A percentile compares a stretch with the other conserved stretches of the same genome.
These are phyloP conservation scores for Leptosphaerulina australis DNA, from an alignment of 2,329 filamentous ascomycete genomes.

Conservation along the genomic window DNA sequence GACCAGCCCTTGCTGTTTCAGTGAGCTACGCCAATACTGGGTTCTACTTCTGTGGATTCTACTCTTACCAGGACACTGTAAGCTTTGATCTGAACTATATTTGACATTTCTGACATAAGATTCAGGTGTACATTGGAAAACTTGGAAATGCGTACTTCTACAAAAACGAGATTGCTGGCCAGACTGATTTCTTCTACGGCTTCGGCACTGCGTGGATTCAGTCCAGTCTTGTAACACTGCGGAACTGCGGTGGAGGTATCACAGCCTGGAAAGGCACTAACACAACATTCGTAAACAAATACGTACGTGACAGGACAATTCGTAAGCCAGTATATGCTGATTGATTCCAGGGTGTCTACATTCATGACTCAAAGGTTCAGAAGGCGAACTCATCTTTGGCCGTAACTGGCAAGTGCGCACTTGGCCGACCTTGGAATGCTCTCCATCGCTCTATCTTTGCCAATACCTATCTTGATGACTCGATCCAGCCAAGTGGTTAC, in stretches of 20 bases:
- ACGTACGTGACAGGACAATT: conserved; percentile 40
- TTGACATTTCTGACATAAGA: background rate
- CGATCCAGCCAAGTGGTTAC: conserved; percentile 61
- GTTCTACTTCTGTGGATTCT: conserved; percentile 70
- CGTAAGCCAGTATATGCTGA: background rate
- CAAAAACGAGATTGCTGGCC: conserved; percentile 64
- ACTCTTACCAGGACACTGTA: conserved; percentile 72
- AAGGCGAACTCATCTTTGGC: conserved; percentile 60
- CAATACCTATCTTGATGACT: conserved; percentile 60
- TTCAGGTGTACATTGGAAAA: conserved; percentile 64
- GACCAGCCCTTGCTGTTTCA: conserved; percentile 65
- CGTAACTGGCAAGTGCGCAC: conserved; percentile 56
- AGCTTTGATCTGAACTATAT: background rate
- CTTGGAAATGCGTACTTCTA: conserved; percentile 70
- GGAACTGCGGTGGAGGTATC: conserved; percentile 69
- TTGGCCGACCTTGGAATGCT: conserved; percentile 68
- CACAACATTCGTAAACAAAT: conserved; percentile 69
- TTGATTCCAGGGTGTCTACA: conserved; percentile 60
- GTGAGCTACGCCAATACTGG: conserved; percentile 68
- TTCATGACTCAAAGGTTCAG: conserved; percentile 60
- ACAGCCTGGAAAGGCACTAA: conserved; percentile 73
- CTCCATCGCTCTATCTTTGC: conserved; percentile 64
- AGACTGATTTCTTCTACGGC: conserved; percentile 73
- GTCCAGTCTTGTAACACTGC: conserved; percentile 60
- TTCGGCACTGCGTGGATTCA: conserved; percentile 70